These are phyloP conservation scores for Yamadazyma phyllophila DNA, from an alignment of 805 yeast species.

Conservation along the genomic window DNA sequence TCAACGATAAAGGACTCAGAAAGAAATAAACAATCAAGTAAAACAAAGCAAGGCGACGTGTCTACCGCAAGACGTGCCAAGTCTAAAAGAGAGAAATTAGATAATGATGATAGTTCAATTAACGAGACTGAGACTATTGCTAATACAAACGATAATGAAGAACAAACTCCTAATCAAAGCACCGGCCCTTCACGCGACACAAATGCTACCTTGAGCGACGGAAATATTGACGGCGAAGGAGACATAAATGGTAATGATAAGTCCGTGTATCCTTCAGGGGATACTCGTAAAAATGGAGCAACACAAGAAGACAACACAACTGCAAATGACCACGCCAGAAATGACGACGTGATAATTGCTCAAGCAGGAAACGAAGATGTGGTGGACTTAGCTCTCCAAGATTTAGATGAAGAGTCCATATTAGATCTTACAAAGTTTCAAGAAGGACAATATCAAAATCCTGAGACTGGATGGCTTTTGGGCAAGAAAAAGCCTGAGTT, in stretches of 20 bases:
- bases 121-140: conserved; percentile 44
- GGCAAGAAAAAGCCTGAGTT: conserved; percentile 47
- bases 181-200: neutral
- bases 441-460: conserved; percentile 67
- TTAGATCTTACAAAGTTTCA: conserved; percentile 64
- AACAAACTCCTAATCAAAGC: conserved; percentile 4
- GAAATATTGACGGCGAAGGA: neutral
- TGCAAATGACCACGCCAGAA: no score
- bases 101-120: conserved; percentile 38
- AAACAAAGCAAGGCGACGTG: neutral
- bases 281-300: no score
- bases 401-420: conserved; percentile 25
- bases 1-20: conserved; percentile 1
- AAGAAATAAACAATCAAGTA: neutral
- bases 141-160: conserved; percentile 19
- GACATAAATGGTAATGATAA: neutral
- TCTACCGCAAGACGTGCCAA: conserved; percentile 5
- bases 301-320: no score
- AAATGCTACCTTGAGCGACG: neutral
- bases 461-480: conserved; percentile 62
- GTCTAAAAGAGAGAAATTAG: conserved; percentile 27
- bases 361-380: conserved; percentile 13
- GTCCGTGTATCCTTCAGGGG: no score
- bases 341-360: conserved; percentile 8
- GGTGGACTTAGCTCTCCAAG: conserved; percentile 16